Percentiles rank a stretch among this genome's conserved stretches.
Conservation (phyloP, 2,329 filamentous ascomycete species). For the Trichoderma sp. region DNA sequence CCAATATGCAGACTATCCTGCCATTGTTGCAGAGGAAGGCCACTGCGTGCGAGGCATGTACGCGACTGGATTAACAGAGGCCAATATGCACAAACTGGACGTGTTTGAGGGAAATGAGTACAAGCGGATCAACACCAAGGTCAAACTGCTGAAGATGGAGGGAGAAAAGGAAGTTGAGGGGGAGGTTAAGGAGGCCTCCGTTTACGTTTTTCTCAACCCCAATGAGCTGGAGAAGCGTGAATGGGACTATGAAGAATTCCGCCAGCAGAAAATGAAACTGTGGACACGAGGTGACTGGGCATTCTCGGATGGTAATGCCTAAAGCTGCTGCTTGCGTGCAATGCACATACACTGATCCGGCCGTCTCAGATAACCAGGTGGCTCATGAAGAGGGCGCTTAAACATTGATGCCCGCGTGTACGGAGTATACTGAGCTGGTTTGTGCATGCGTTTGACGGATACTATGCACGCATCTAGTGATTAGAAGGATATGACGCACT, state of each 20-base stretch:
- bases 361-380: neutral
- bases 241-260: constrained; percentile 87
- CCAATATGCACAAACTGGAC: constrained; percentile 73
- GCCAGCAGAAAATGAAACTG: constrained; percentile 62
- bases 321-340: neutral
- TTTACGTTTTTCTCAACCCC: constrained; percentile 61
- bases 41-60: constrained; percentile 69
- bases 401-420: neutral
- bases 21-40: constrained; percentile 57
- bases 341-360: neutral
- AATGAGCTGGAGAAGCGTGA: constrained; percentile 63
- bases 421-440: neutral
- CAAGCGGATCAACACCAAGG: constrained; percentile 49
- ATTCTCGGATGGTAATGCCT: constrained; percentile 39
- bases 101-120: constrained; percentile 80
- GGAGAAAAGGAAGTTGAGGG: constrained; percentile 38
- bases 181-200: constrained; percentile 52
- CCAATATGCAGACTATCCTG: constrained; percentile 71
- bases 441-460: neutral
- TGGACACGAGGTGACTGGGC: constrained; percentile 53
- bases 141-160: constrained; percentile 49
- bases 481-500: neutral
- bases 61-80: constrained; percentile 73
- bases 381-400: neutral
- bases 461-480: neutral